Conservation (phyloP, 345 rosid genomes). For the Lepidium sativum region DNA sequence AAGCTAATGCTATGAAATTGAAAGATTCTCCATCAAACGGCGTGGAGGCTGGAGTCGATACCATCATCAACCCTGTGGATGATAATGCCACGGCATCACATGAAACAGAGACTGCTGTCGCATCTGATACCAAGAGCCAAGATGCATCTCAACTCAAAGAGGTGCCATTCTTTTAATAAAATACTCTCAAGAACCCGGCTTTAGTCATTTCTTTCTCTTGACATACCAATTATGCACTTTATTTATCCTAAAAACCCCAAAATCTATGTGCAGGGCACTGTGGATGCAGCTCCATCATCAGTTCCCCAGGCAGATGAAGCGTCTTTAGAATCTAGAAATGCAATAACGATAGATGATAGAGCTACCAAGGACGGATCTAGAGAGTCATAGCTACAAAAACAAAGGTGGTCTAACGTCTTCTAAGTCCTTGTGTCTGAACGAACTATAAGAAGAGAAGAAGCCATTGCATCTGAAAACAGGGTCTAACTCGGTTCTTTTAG, state of each 20-base stretch:
- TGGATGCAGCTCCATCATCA: slow-evolving; percentile 2
- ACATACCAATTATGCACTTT: background rate
- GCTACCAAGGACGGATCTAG: slow-evolving; percentile 9
- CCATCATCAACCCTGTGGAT: slow-evolving; percentile 13
- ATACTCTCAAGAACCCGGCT: slow-evolving; percentile 1
- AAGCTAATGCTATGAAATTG: slow-evolving; percentile 2
- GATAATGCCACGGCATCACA: slow-evolving; percentile 8
- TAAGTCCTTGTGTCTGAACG: background rate
- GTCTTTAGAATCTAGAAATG: slow-evolving; percentile 28
- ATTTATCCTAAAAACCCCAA: background rate
- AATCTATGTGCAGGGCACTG: slow-evolving; percentile 12
- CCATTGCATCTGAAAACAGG: background rate
- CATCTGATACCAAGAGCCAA: slow-evolving; percentile 6
- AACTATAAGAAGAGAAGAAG: background rate
- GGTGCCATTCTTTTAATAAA: slow-evolving; percentile 2
- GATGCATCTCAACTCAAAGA: slow-evolving; percentile 10
- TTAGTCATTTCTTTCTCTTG: background rate
- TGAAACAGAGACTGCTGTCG: background rate
- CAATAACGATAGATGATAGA: slow-evolving; percentile 18
- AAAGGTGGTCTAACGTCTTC: slow-evolving; percentile 6
- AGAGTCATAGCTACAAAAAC: slow-evolving; percentile 13
- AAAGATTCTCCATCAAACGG: slow-evolving; percentile 6
- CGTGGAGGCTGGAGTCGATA: slow-evolving; percentile 6
- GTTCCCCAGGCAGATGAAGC: slow-evolving; percentile 17
- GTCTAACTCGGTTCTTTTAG: slow-evolving; percentile 7